Conservation (phyloP, 805 yeast genomes). For the Wickerhamiella galacta region DNA sequence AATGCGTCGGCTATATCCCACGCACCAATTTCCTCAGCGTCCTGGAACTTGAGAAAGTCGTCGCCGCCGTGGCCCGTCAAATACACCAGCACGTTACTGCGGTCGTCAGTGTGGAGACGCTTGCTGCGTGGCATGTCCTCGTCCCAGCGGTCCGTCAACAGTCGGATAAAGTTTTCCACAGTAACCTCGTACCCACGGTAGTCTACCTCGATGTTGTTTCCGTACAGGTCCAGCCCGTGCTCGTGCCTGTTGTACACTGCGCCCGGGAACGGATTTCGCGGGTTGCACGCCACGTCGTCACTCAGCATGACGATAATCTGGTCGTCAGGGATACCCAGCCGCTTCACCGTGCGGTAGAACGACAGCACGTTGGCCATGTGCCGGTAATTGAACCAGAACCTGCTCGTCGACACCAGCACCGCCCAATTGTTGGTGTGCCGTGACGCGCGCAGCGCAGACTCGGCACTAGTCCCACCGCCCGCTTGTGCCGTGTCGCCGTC, state of each 20-base stretch:
- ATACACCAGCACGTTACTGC: constrained; percentile 83
- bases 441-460: constrained; percentile 11
- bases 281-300: constrained; percentile 94
- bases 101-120: constrained; percentile 78
- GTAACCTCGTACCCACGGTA: constrained; percentile 97
- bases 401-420: constrained; percentile 82
- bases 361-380: constrained; percentile 94
- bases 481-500: too few species aligned
- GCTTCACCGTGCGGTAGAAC: constrained; percentile 86
- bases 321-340: constrained; percentile 94
- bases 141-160: constrained; percentile 91
- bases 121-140: constrained; percentile 87
- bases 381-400: constrained; percentile 96
- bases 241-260: constrained; percentile 89
- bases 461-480: not conserved
- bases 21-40: constrained; percentile 92
- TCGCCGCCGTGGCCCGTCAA: constrained; percentile 99
- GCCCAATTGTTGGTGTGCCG: constrained; percentile 63
- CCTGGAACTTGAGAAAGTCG: constrained; percentile 93
- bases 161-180: constrained; percentile 85
- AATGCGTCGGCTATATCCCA: constrained; percentile 95
- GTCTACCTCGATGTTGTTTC: constrained; percentile 90
- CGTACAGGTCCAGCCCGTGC: constrained; percentile 81
- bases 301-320: constrained; percentile 91
- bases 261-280: constrained; percentile 91